Percentiles rank a stretch among this genome's conserved stretches.
These are phyloP conservation scores for Hypoxylon rubiginosum DNA, from an alignment of 2,329 filamentous ascomycete species.

Conservation along the genomic window DNA sequence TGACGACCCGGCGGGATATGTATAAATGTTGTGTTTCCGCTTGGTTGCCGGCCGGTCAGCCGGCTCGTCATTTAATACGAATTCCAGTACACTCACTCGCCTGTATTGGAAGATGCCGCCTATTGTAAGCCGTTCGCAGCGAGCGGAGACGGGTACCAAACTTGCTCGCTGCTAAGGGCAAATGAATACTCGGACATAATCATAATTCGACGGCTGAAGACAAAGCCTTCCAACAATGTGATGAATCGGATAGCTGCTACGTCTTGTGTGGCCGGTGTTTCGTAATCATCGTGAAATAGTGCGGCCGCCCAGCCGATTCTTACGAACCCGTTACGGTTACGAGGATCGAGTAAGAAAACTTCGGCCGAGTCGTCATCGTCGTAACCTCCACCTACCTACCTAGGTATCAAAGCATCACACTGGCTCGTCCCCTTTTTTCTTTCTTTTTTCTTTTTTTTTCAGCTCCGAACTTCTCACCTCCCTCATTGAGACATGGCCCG, in stretches of 20 bases:
- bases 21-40: background rate
- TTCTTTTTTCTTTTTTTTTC: too few species aligned
- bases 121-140: background rate
- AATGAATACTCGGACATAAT: background rate
- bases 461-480: slow-evolving; percentile 40
- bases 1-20: slow-evolving; percentile 10
- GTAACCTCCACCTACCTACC: slow-evolving; percentile 26
- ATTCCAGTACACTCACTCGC: background rate
- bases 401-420: slow-evolving; percentile 11
- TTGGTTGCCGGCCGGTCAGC: slow-evolving; percentile 4
- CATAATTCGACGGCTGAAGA: background rate
- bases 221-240: background rate
- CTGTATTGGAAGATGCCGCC: background rate
- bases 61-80: background rate
- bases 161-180: background rate
- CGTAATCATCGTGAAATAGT: slow-evolving; percentile 11
- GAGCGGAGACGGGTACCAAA: background rate
- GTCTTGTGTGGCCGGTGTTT: background rate
- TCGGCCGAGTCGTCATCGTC: slow-evolving; percentile 35
- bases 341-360: slow-evolving; percentile 13
- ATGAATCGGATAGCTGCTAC: background rate
- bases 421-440: slow-evolving; percentile 17
- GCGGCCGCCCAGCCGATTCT: slow-evolving; percentile 10
- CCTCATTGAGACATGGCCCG: slow-evolving; percentile 39
- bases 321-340: background rate